Conservation (phyloP, 2,329 filamentous ascomycete genomes). For the Aspergillus cejpii region DNA sequence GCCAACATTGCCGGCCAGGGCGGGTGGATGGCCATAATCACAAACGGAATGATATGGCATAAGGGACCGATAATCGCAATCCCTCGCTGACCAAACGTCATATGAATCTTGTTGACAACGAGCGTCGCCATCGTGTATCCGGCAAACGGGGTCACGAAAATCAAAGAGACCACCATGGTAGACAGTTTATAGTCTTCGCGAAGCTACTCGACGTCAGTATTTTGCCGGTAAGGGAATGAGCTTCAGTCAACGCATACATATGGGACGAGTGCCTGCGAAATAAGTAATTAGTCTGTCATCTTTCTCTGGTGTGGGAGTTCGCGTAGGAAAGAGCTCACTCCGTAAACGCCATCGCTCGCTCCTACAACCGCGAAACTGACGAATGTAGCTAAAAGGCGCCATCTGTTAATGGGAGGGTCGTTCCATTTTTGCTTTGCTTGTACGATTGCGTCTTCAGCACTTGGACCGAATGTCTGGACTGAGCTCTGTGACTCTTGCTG, state of each 20-base stretch:
- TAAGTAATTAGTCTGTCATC: conserved; percentile 11
- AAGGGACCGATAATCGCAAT: conserved; percentile 56
- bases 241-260: conserved; percentile 33
- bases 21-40: conserved; percentile 27
- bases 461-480: conserved; percentile 2
- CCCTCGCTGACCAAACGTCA: conserved; percentile 57
- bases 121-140: conserved; percentile 45
- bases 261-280: conserved; percentile 41
- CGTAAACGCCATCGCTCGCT: conserved; percentile 51
- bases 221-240: not conserved
- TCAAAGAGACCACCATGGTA: conserved; percentile 40
- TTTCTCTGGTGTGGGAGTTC: not conserved
- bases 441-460: conserved; percentile 1
- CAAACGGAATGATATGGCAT: conserved; percentile 28
- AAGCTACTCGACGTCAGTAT: not conserved
- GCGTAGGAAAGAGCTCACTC: conserved; percentile 36
- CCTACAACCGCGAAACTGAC: conserved; percentile 52
- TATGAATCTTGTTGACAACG: conserved; percentile 41
- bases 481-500: not conserved
- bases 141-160: conserved; percentile 46
- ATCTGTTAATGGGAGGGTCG: conserved; percentile 15
- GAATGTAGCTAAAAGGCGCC: conserved; percentile 36
- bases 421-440: conserved; percentile 17
- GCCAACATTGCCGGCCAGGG: conserved; percentile 33
- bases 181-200: conserved; percentile 5